phyloP scores from a whole-genome alignment of 1,284 basidiomycete genomes.

The Meira miltonrushii region DNA sequence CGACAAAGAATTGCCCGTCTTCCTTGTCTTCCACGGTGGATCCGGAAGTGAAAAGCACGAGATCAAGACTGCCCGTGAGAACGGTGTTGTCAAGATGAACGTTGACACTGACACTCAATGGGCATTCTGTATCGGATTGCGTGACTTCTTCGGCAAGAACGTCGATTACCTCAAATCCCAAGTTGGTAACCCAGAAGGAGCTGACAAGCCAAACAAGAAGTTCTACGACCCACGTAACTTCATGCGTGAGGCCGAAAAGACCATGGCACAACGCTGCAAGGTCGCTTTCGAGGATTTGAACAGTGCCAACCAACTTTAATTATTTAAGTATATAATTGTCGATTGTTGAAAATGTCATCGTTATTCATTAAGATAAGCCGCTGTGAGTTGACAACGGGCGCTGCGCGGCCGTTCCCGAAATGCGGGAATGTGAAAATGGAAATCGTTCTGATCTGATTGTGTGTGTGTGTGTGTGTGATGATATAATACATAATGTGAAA shows the following conservation, averaged over 20 bases:
- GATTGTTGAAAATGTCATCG: no score
- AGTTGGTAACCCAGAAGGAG: conserved; percentile 51
- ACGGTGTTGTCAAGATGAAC: conserved; percentile 63
- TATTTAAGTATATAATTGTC: no score
- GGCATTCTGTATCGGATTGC: conserved; percentile 82
- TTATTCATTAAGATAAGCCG: no score
- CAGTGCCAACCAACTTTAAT: conserved; percentile 43
- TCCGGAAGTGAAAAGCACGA: conserved; percentile 96
- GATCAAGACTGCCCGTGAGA: conserved; percentile 81
- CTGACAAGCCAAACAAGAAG: conserved; percentile 53
- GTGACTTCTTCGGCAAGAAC: conserved; percentile 52
- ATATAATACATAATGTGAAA: no score
- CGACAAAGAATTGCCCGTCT: conserved; percentile 62
- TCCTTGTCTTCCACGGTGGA: conserved; percentile 99
- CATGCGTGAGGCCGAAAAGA: conserved; percentile 98
- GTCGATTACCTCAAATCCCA: conserved; percentile 51
- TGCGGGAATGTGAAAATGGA: no score
- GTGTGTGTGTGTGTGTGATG: no score
- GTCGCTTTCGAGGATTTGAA: conserved; percentile 86
- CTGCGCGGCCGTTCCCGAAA: no score
- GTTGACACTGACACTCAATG: conserved; percentile 71
- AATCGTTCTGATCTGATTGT: no score
- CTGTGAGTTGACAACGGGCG: no score
- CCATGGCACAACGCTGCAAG: conserved; percentile 77
- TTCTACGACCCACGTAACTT: conserved; percentile 67